Percentiles rank a stretch among this genome's conserved stretches.
These are phyloP conservation scores for Celoporthe dispersa DNA, from an alignment of 2,329 filamentous ascomycete genomes.

Conservation along the genomic window DNA sequence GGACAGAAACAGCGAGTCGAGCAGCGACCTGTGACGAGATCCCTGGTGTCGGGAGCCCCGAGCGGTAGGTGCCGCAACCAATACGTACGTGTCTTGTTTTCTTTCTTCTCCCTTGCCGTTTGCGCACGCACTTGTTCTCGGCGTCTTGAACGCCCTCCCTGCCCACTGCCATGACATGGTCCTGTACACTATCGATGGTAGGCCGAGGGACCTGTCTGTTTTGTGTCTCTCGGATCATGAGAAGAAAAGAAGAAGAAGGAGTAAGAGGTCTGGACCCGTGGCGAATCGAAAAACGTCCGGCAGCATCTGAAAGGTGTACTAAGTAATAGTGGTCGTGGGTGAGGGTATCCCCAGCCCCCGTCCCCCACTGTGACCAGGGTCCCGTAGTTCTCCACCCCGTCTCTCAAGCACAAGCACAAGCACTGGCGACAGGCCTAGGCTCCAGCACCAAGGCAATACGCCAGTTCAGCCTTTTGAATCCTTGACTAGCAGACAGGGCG, in stretches of 20 bases:
- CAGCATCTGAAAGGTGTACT: background rate
- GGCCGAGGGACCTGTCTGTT: background rate
- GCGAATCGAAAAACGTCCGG: background rate
- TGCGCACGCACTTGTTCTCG: background rate
- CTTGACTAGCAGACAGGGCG: background rate
- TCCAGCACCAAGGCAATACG: background rate
- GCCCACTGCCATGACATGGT: background rate
- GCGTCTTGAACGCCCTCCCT: background rate
- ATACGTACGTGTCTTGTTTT: background rate
- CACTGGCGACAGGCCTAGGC: background rate
- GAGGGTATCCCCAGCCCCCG: slow-evolving; percentile 20
- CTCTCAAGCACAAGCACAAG: background rate
- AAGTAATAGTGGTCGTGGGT: background rate
- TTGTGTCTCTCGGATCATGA: background rate
- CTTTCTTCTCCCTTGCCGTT: background rate
- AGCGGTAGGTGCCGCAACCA: background rate
- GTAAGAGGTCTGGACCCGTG: background rate
- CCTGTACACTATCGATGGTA: background rate
- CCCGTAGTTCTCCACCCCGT: background rate
- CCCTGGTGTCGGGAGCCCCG: slow-evolving; percentile 10
- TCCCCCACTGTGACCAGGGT: background rate
- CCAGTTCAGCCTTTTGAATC: background rate
- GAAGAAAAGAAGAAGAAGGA: background rate
- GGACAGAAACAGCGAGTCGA: slow-evolving; percentile 20
- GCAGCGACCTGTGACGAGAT: slow-evolving; percentile 9